phyloP scores from a whole-genome alignment of 768 basidiomycete genomes.

The Hysterangium stoloniferum region DNA sequence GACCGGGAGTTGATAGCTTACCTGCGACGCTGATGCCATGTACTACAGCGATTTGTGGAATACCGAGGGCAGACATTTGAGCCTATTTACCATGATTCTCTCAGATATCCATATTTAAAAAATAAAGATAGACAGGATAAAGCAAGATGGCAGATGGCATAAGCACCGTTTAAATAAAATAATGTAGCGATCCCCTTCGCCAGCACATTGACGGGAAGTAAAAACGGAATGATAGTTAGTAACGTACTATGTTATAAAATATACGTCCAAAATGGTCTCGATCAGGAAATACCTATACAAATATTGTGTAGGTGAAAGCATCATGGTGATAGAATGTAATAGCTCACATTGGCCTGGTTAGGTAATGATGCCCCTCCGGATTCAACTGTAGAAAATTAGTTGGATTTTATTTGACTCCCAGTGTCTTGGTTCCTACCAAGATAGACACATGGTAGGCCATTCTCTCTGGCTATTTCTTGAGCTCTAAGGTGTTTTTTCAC shows the following conservation, averaged over 20 bases:
- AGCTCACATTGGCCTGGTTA: conserved; percentile 71
- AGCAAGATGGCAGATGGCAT: conserved; percentile 7
- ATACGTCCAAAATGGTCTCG: conserved; percentile 93
- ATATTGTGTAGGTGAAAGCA: neutral
- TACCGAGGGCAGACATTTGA: conserved; percentile 86
- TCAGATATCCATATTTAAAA: too few species aligned
- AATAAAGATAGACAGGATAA: conserved; percentile 6
- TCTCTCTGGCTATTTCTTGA: conserved; percentile 90
- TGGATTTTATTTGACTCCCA: conserved; percentile 9
- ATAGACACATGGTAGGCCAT: conserved; percentile 86
- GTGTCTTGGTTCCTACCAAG: conserved; percentile 48
- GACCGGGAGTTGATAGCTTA: conserved; percentile 15
- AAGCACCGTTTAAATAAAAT: too few species aligned
- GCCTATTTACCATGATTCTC: conserved; percentile 44
- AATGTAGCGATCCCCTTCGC: too few species aligned
- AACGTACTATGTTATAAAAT: conserved; percentile 88
- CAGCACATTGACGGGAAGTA: too few species aligned
- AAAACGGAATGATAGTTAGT: neutral
- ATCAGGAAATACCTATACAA: conserved; percentile 75
- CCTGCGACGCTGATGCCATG: conserved; percentile 94
- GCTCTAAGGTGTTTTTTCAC: conserved; percentile 95
- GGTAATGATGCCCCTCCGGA: conserved; percentile 91
- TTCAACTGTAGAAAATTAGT: conserved; percentile 51
- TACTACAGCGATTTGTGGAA: conserved; percentile 88
- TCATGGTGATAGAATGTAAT: neutral